Conservation (phyloP, 495 filamentous ascomycete species). For the Penicillium macrosclerotiorum region DNA sequence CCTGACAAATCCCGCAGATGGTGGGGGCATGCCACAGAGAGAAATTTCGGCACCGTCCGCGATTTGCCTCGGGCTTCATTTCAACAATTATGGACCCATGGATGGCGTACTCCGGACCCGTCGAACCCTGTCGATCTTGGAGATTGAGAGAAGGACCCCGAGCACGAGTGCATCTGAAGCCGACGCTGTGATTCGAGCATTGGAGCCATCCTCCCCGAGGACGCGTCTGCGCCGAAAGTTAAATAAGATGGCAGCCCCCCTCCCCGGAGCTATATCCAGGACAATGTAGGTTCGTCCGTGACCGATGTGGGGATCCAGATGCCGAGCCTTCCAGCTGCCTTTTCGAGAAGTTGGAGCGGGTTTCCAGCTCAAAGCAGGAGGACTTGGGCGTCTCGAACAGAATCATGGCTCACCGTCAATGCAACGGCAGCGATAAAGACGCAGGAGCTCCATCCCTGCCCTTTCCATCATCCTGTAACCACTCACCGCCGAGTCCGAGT, state of each 20-base stretch:
- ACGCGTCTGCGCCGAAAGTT: slow-evolving; percentile 12
- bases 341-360: slow-evolving; percentile 9
- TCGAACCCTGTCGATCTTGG: slow-evolving; percentile 31
- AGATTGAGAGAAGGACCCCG: background rate
- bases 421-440: no score
- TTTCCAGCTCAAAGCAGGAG: slow-evolving; percentile 1
- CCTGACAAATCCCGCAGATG: slow-evolving; percentile 16
- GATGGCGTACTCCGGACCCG: slow-evolving; percentile 21
- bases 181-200: slow-evolving; percentile 22
- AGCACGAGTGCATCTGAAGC: slow-evolving; percentile 11
- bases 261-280: slow-evolving; percentile 7
- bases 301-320: slow-evolving; percentile 6
- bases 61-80: slow-evolving; percentile 16
- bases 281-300: slow-evolving; percentile 13
- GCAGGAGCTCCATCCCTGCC: no score
- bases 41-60: slow-evolving; percentile 12
- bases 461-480: no score
- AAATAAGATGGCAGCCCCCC: slow-evolving; percentile 3
- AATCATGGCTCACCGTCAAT: no score
- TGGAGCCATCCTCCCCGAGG: slow-evolving; percentile 1
- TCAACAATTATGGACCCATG: slow-evolving; percentile 11
- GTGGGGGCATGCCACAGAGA: background rate
- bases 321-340: slow-evolving; percentile 20
- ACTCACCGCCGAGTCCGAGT: no score
- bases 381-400: no score